These are phyloP conservation scores for Rhytidiadelphus loreus DNA, from an alignment of 225 moss, liverwort and hornwort genomes.

Conservation along the genomic window DNA sequence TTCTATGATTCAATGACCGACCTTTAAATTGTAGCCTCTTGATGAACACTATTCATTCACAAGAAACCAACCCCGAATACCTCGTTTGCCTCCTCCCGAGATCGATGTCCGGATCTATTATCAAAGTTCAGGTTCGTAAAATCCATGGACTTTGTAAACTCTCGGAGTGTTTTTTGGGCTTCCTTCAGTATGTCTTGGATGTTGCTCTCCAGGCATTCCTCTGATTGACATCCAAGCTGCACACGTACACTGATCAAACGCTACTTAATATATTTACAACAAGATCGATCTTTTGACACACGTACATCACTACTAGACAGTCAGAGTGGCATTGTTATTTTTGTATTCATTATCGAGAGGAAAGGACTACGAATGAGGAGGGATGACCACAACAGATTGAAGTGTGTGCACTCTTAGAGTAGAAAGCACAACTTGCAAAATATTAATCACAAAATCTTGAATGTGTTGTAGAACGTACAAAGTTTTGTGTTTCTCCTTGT, in stretches of 20 bases:
- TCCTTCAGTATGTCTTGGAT: conserved; percentile 27
- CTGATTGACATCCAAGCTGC: conserved; percentile 1
- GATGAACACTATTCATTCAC: not conserved
- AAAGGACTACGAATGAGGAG: not conserved
- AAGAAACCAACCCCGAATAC: not conserved
- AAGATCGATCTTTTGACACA: not conserved
- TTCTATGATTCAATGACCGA: not conserved
- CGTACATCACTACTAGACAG: not conserved
- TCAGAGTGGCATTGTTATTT: not conserved
- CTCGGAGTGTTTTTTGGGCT: not conserved
- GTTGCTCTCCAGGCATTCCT: conserved; percentile 22
- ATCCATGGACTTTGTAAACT: conserved; percentile 12
- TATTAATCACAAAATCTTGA: not conserved
- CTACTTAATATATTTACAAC: not conserved
- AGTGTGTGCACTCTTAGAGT: not conserved
- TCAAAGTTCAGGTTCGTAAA: not conserved
- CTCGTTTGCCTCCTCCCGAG: not conserved
- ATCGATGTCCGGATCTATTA: not conserved
- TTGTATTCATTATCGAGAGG: not conserved
- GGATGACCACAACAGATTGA: not conserved
- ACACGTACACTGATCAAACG: not conserved
- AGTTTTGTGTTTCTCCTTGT: not conserved
- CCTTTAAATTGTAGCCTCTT: not conserved
- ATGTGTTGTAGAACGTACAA: not conserved
- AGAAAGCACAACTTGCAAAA: not conserved